Percentiles rank a stretch among this genome's conserved stretches.
These are phyloP conservation scores for Chrysoporthe austroafricana DNA, from an alignment of 2,329 filamentous ascomycete genomes.

Conservation along the genomic window DNA sequence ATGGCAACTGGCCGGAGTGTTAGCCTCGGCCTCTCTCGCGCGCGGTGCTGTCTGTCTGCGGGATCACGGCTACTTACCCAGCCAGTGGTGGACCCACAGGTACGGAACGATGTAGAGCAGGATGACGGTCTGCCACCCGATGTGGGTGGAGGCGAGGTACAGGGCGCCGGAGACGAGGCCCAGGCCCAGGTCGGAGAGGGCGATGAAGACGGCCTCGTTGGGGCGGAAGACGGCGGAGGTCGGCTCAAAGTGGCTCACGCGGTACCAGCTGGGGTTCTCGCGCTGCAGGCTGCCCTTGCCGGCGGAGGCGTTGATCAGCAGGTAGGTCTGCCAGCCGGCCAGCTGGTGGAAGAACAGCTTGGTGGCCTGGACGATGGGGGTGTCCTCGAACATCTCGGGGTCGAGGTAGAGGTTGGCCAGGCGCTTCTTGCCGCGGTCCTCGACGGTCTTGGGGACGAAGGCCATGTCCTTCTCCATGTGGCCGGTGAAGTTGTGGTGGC, in stretches of 20 bases:
- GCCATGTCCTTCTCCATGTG: slow-evolving; percentile 71
- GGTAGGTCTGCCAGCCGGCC: slow-evolving; percentile 66
- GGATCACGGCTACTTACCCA: slow-evolving; percentile 49
- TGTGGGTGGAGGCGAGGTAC: slow-evolving; percentile 53
- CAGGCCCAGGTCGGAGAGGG: slow-evolving; percentile 64
- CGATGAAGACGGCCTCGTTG: slow-evolving; percentile 59
- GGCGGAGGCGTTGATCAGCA: slow-evolving; percentile 61
- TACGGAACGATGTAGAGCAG: slow-evolving; percentile 68
- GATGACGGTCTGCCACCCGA: slow-evolving; percentile 61
- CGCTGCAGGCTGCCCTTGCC: slow-evolving; percentile 53
- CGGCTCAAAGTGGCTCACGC: slow-evolving; percentile 62
- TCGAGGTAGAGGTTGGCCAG: slow-evolving; percentile 47
- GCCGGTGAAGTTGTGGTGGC: slow-evolving; percentile 71
- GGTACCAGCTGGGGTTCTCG: slow-evolving; percentile 45
- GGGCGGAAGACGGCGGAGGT: slow-evolving; percentile 63
- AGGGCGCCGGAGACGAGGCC: slow-evolving; percentile 53
- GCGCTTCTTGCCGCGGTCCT: slow-evolving; percentile 41
- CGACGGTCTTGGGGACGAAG: slow-evolving; percentile 58
- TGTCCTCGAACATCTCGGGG: slow-evolving; percentile 64
- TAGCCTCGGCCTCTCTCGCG: not conserved
- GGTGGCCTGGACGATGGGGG: slow-evolving; percentile 59
- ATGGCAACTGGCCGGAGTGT: slow-evolving; percentile 60
- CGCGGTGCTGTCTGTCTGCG: not conserved
- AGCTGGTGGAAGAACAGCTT: slow-evolving; percentile 65
- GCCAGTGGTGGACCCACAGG: slow-evolving; percentile 73